phyloP scores from a whole-genome alignment of 1,139 yeast species.

The Geotrichum cucujoidarum region DNA sequence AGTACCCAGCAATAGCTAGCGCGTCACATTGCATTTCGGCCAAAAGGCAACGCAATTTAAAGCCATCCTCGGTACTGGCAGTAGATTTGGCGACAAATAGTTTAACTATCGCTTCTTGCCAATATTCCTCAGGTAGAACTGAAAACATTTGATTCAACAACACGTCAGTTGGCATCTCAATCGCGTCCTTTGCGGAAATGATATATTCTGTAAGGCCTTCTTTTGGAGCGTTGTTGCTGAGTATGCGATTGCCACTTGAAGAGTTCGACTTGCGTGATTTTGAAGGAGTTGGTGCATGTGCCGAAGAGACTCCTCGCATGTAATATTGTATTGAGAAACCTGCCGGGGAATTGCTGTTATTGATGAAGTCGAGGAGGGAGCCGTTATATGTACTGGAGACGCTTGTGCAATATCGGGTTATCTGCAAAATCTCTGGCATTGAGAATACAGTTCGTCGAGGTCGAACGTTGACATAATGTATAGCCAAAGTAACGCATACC shows the following conservation, averaged over 20 bases:
- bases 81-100: conserved; percentile 71
- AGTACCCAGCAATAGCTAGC: conserved; percentile 56
- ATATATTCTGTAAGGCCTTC: conserved; percentile 30
- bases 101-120: conserved; percentile 60
- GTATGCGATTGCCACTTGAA: neutral
- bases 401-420: conserved; percentile 32
- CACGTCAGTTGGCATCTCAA: conserved; percentile 45
- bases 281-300: conserved; percentile 11
- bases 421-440: conserved; percentile 29
- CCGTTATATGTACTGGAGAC: conserved; percentile 20
- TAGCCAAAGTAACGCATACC: conserved; percentile 58
- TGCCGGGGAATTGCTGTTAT: conserved; percentile 25
- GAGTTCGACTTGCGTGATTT: conserved; percentile 10
- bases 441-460: conserved; percentile 42
- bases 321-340: conserved; percentile 33
- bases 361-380: conserved; percentile 28
- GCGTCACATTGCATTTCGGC: conserved; percentile 64
- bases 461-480: conserved; percentile 47
- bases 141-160: conserved; percentile 58
- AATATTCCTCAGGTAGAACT: conserved; percentile 55
- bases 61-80: conserved; percentile 50
- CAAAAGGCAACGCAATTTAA: conserved; percentile 53
- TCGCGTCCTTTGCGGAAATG: conserved; percentile 30
- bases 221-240: conserved; percentile 5
- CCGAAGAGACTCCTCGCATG: conserved; percentile 13